Percentiles rank a stretch among this genome's conserved stretches.
Evolutionary conservation across 305 asterid species (phyloP).

Genomic region (Rubia tinctorum): DNA sequence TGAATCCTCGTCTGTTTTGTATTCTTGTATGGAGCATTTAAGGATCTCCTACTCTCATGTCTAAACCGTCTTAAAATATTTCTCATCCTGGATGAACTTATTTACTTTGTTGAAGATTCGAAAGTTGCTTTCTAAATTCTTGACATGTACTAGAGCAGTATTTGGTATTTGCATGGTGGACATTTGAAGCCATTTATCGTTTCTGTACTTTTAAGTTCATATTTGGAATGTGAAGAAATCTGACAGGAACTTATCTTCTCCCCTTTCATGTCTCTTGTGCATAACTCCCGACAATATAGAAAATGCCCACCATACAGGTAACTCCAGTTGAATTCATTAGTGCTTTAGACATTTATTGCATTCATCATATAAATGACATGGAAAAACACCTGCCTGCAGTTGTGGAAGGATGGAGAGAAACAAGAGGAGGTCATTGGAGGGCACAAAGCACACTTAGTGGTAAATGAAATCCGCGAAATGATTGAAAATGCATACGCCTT

Average conservation of each 20-base stretch:
- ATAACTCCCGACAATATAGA: constrained; percentile 44
- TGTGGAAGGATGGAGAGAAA: constrained; percentile 85
- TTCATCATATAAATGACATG: not conserved
- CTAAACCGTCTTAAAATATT: not conserved
- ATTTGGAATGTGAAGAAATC: constrained; percentile 3
- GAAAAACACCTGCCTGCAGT: constrained; percentile 34
- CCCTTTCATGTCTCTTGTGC: constrained; percentile 36
- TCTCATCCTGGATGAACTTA: not conserved
- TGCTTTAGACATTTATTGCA: too few relatives aligned
- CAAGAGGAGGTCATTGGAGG: constrained; percentile 86
- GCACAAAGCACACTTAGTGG: constrained; percentile 74
- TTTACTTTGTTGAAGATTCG: not conserved
- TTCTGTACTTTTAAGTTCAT: constrained; percentile 10
- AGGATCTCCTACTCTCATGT: not conserved
- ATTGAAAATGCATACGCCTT: constrained; percentile 50
- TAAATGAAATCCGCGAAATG: constrained; percentile 72
- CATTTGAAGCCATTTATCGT: constrained; percentile 6
- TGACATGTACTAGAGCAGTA: not conserved
- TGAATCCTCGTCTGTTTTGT: not conserved
- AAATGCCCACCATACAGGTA: constrained; percentile 98
- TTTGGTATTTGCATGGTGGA: constrained; percentile 1
- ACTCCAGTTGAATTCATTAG: constrained; percentile 12
- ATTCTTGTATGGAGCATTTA: not conserved
- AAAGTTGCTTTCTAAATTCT: not conserved
- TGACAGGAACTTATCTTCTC: constrained; percentile 19